phyloP scores from a whole-genome alignment of 371 early-diverging fungal species.

The Chytridiales sp. region DNA sequence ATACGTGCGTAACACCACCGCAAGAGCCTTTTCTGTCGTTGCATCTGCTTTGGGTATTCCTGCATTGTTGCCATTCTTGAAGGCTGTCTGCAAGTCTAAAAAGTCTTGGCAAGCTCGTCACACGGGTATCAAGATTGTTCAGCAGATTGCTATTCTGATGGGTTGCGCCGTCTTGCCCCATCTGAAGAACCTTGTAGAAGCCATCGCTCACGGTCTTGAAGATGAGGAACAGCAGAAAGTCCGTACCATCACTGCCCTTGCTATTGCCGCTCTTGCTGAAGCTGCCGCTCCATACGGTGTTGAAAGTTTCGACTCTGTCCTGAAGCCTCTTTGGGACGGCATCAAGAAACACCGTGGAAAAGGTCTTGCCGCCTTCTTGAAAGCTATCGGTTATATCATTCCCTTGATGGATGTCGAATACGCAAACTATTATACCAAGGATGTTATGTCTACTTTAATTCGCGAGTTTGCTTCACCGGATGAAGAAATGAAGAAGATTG shows the following conservation, averaged over 20 bases:
- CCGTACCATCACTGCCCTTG: constrained; percentile 90
- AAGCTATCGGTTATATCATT: constrained; percentile 95
- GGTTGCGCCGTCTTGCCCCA: constrained; percentile 96
- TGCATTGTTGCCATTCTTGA: constrained; percentile 89
- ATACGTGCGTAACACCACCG: constrained; percentile 97
- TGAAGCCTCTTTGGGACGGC: constrained; percentile 91
- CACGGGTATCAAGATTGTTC: constrained; percentile 96
- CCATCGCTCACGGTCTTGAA: constrained; percentile 85
- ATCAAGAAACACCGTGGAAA: constrained; percentile 94
- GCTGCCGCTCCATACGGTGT: constrained; percentile 98
- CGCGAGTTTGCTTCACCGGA: constrained; percentile 97
- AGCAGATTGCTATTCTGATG: constrained; percentile 91
- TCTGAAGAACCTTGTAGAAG: constrained; percentile 85
- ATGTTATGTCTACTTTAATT: constrained; percentile 88
- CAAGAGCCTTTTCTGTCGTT: constrained; percentile 96
- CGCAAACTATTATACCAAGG: constrained; percentile 89
- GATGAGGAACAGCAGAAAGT: constrained; percentile 94
- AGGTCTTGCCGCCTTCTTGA: constrained; percentile 95
- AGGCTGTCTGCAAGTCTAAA: constrained; percentile 92
- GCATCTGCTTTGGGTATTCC: constrained; percentile 96
- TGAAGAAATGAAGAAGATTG: constrained; percentile 97
- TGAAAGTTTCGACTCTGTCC: constrained; percentile 89
- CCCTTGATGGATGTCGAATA: constrained; percentile 96
- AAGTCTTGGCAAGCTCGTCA: constrained; percentile 98
- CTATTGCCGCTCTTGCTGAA: constrained; percentile 94